Evolutionary conservation across 257 asterid genomes (phyloP), one percentile per base, ranked within the genome.

Genomic region (Plectranthus barbatus): DNA sequence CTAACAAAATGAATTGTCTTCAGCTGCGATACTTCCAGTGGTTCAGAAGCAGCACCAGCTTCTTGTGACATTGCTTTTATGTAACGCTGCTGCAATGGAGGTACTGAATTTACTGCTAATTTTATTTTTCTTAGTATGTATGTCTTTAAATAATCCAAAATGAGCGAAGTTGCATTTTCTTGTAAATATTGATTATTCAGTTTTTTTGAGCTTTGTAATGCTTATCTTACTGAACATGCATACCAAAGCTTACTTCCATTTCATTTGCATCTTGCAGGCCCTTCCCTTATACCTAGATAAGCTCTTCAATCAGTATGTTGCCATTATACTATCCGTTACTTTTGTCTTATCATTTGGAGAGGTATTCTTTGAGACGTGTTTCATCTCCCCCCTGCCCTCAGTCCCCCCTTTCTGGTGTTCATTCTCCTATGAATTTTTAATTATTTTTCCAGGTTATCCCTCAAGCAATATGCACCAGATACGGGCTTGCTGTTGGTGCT

Each of bases 401-500:
- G n/a, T n/a, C 33, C 55, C 46, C 60, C 37, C 37, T 58, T 15
- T 46, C 21, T 54, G 44, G 24, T 65, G 67, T 72, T 54, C 52
- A 34, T 56, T 50, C 68, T 62, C 23, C 42, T 56, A 17, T 52
- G 37, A 39, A 49, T 37, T 52, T 60, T 14, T 62, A 18, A 19
- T 19, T 6, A 13, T 37, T 49, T 15, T 69, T 36, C 60, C 81
- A 90, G 97, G 97, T 93, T 74, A 90, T 93, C 71, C 99, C 99
- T 72, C 99, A 93, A 90, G 97, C 99, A 41, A 84, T 90, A 77
- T 93, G 99, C 84, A 87, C 97, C 17, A 78, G 99, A 75, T 93
- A 93, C 57, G 99, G 99, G 75, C 97, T 93, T 69, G 94, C 97
- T 9, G 95, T 93, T n/a, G 99, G 99, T 54, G 92, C 97, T 39